Base-by-base conservation (phyloP, 2,329 filamentous ascomycete species). In the Talaromyces sp. region DNA sequence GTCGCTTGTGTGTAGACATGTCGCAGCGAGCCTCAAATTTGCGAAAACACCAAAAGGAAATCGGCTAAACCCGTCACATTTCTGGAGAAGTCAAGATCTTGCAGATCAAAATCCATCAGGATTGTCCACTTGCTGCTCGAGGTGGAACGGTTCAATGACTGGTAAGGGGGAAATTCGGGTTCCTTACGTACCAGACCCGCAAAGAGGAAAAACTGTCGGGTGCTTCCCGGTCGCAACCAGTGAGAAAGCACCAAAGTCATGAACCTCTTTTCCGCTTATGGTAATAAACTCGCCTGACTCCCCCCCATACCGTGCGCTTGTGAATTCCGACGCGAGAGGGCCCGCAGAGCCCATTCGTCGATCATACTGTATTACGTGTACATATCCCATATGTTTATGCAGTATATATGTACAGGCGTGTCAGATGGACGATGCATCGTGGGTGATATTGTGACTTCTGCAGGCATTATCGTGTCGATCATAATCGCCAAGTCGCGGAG, bases 321-420 rank as follows among this genome's bases (percentile, higher is more conserved):
- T 52, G 49, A 22, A 16, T 52, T 52, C 49, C 49, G 49, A 33
- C 49, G 49, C 49, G 49, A 52, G n/a, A 27, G 27, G 14, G 49
- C 24, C 35, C 24, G 24, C 49, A 52, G 22, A 50, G 49, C 49
- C 27, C 49, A 52, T 52, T 52, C 31, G 49, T 52, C 49, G 49
- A 52, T 52, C 49, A 52, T 52, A 52, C 49, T 33, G 49, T 52
- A 52, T 52, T 52, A 52, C 49, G 24, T 52, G 49, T 31, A 52
- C 49, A 16, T 31, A 52, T 52, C 49, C 22, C 49, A 52, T 52
- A 52, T 24, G 14, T n/a, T 49, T 49, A 27, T 27, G 22, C 19
- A 16, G 45, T 27, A 5, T 50, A 14, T 50, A 31, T n/a, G 24
- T 50, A 11, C 14, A n/a, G 24, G 31, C 27, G 49, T 33, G 24